These are phyloP conservation scores for Luffa aegyptiaca DNA, from an alignment of 306 rosid genomes.

Conservation along the genomic window DNA sequence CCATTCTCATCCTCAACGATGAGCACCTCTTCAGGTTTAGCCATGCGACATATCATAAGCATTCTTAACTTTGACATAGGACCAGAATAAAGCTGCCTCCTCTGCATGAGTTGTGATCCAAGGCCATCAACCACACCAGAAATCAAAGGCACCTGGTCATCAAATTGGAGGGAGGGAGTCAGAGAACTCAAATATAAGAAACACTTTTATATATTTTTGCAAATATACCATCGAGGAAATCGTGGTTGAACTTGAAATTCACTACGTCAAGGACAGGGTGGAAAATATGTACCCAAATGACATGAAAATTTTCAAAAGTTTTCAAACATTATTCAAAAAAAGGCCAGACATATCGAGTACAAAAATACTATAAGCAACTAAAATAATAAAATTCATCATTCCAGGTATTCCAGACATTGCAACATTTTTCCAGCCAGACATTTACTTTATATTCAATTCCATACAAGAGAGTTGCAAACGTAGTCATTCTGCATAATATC, in stretches of 20 bases:
- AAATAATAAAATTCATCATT: not conserved
- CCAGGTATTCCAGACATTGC: not conserved
- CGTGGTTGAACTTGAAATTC: not conserved
- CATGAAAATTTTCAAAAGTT: not conserved
- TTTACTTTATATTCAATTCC: not conserved
- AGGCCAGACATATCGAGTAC: not conserved
- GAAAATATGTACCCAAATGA: not conserved
- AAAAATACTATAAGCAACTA: not conserved
- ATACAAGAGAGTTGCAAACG: not conserved
- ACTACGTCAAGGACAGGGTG: not conserved
- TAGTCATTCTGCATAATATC: not conserved
- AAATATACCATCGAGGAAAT: not conserved
- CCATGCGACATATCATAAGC: constrained; percentile 99
- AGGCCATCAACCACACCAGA: constrained; percentile 87
- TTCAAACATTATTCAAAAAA: not conserved
- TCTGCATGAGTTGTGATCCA: constrained; percentile 62
- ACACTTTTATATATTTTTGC: not conserved
- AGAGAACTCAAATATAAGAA: not conserved
- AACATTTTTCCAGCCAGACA: not conserved
- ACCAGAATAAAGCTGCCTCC: constrained; percentile 75
- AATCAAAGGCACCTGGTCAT: constrained; percentile 50
- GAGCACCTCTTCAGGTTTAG: constrained; percentile 98
- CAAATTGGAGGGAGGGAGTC: not conserved
- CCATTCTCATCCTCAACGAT: constrained; percentile 99
- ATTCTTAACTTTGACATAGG: constrained; percentile 89